Evolutionary conservation across 2,329 filamentous ascomycete species (phyloP).

Genomic region (Talaromyces sp.): DNA sequence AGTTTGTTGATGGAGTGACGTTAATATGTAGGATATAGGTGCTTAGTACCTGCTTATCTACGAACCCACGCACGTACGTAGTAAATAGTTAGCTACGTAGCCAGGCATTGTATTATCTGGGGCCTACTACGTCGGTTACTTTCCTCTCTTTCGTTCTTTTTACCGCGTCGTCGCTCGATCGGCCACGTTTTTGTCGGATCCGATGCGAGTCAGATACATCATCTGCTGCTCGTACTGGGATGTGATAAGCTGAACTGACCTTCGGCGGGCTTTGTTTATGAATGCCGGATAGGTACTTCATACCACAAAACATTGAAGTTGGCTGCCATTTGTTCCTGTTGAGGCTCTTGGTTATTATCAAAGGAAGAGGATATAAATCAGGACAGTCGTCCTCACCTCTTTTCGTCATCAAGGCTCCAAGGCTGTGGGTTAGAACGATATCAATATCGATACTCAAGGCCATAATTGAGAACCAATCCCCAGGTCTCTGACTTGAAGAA

Average conservation of each 20-base stretch:
- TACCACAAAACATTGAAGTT: not conserved
- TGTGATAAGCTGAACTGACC: not conserved
- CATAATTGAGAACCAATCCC: not conserved
- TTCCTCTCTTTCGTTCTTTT: not conserved
- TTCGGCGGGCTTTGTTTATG: not conserved
- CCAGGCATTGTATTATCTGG: not conserved
- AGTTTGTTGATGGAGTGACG: not conserved
- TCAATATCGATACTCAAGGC: not conserved
- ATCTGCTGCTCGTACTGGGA: not conserved
- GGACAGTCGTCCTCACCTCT: not conserved
- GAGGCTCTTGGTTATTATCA: not conserved
- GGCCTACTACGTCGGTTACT: not conserved
- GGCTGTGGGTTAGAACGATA: not conserved
- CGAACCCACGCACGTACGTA: not conserved
- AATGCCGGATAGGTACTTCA: not conserved
- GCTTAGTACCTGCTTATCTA: not conserved
- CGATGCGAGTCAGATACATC: not conserved
- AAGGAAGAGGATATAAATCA: not conserved
- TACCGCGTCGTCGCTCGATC: not conserved
- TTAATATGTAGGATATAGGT: not conserved
- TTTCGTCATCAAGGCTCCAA: not conserved
- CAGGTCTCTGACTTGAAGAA: not conserved
- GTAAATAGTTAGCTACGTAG: not conserved
- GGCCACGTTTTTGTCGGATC: conserved; percentile 2
- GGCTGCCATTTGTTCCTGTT: not conserved